phyloP scores from a whole-genome alignment of 257 asterid species.

The Fraxinus anomala region DNA sequence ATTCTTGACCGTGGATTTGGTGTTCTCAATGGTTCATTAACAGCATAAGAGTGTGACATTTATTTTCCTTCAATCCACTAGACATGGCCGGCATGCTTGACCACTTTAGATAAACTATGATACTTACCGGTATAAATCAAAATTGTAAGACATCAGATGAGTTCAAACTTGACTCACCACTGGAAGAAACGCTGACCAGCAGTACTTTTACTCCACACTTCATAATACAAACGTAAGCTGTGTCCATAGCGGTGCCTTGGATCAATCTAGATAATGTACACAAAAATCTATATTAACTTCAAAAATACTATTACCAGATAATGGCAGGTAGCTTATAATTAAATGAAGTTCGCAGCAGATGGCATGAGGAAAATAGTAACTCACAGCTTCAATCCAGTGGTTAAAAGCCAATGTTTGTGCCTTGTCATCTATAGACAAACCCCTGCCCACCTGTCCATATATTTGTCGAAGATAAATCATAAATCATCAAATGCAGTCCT shows the following conservation, averaged over 20 bases:
- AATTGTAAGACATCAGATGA: not conserved
- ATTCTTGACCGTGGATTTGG: too few species aligned
- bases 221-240: slow-evolving; percentile 55
- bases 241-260: slow-evolving; percentile 88
- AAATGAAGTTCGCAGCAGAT: not conserved
- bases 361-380: slow-evolving; percentile 22
- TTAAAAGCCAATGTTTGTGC: slow-evolving; percentile 92
- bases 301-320: too few species aligned
- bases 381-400: slow-evolving; percentile 98
- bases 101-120: slow-evolving; percentile 16
- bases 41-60: too few species aligned
- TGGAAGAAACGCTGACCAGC: slow-evolving; percentile 75
- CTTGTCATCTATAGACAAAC: slow-evolving; percentile 67
- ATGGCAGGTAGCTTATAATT: not conserved
- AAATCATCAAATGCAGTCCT: not conserved
- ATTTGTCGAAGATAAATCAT: slow-evolving; percentile 14
- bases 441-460: slow-evolving; percentile 81
- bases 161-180: slow-evolving; percentile 54
- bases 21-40: too few species aligned
- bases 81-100: slow-evolving; percentile 31
- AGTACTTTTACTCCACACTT: slow-evolving; percentile 58
- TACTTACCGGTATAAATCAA: not conserved
- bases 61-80: not conserved
- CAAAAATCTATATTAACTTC: too few species aligned
- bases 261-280: slow-evolving; percentile 48